phyloP scores from a whole-genome alignment of 768 basidiomycete genomes.

The Cyathus striatus region DNA sequence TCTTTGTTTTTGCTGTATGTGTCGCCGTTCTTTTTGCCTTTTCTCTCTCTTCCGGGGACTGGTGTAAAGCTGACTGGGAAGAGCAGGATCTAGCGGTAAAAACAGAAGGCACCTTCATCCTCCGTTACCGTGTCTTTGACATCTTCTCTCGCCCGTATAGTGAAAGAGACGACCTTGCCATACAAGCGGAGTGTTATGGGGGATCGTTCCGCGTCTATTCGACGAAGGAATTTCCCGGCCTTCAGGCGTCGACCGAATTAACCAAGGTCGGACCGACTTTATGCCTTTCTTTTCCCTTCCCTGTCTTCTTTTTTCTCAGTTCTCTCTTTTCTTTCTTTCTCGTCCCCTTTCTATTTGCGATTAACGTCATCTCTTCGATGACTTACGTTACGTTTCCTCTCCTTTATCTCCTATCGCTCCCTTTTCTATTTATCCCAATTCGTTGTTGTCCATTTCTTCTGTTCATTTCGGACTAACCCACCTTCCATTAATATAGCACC shows the following conservation, averaged over 20 bases:
- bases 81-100: conserved; percentile 67
- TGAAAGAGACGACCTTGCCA: conserved; percentile 23
- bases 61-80: neutral
- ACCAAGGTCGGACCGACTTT: conserved; percentile 54
- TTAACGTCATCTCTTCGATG: no score
- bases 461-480: neutral
- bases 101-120: conserved; percentile 58
- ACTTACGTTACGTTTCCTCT: no score
- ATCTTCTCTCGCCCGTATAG: conserved; percentile 37
- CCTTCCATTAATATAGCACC: conserved; percentile 20
- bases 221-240: conserved; percentile 67
- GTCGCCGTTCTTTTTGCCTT: conserved; percentile 4
- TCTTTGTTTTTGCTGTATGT: conserved; percentile 64
- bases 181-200: conserved; percentile 64
- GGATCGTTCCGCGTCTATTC: conserved; percentile 62
- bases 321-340: no score
- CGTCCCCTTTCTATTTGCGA: no score
- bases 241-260: conserved; percentile 60
- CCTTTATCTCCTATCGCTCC: no score
- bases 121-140: conserved; percentile 65
- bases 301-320: neutral
- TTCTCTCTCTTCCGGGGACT: neutral
- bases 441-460: neutral
- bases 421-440: no score
- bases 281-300: neutral